A percentile compares a stretch with the other conserved stretches of the same genome.
phyloP scores from a whole-genome alignment of 768 basidiomycete genomes.

The Podaxis sp. region DNA sequence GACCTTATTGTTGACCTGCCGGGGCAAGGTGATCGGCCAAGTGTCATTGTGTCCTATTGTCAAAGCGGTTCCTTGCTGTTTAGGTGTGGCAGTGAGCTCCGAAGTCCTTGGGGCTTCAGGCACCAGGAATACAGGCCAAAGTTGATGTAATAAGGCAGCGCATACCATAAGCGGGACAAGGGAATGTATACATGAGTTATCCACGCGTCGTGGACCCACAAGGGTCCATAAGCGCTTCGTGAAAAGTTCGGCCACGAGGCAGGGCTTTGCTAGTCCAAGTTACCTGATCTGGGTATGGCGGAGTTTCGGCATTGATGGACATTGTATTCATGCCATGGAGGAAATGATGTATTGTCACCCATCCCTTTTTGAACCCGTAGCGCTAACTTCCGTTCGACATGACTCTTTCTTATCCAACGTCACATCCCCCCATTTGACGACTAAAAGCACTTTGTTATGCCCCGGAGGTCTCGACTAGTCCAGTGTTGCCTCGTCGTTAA shows the following conservation, averaged over 20 bases:
- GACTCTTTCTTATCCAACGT: background rate
- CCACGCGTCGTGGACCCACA: constrained; percentile 8
- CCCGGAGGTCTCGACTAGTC: background rate
- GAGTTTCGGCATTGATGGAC: background rate
- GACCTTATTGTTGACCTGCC: too few species aligned
- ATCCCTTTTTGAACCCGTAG: background rate
- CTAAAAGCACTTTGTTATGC: background rate
- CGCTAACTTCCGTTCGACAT: background rate
- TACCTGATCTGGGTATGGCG: background rate
- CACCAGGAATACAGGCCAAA: too few species aligned
- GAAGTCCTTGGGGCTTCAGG: too few species aligned
- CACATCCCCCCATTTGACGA: background rate
- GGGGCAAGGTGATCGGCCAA: too few species aligned
- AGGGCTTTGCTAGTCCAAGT: background rate
- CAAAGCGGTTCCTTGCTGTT: too few species aligned
- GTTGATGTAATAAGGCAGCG: background rate
- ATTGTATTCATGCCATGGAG: background rate
- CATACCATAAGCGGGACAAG: background rate
- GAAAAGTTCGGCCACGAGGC: background rate
- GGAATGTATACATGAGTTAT: background rate
- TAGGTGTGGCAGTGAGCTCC: too few species aligned
- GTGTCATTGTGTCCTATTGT: too few species aligned
- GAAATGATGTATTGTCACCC: background rate
- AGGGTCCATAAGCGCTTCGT: background rate
- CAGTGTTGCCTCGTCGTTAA: background rate